Percentiles rank a stretch among this genome's conserved stretches.
phyloP scores from a whole-genome alignment of 2,329 filamentous ascomycete species.

The Penicillium sp. region DNA sequence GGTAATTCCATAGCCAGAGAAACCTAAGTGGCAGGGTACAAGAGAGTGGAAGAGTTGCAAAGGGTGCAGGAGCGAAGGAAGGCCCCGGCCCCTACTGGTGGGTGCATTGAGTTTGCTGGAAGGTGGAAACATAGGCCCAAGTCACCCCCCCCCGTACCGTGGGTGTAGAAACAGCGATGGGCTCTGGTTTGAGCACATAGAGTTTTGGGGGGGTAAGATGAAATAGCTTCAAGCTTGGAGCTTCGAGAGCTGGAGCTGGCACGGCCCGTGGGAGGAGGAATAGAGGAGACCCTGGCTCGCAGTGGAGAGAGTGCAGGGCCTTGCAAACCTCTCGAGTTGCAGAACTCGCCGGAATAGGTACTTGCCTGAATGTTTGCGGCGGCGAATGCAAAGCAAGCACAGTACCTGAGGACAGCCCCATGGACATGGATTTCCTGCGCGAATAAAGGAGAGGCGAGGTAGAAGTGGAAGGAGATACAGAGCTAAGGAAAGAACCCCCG shows the following conservation, averaged over 20 bases:
- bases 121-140: neutral
- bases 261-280: constrained; percentile 15
- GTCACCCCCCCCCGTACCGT: neutral
- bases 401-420: neutral
- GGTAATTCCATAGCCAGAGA: neutral
- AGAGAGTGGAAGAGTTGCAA: too few relatives aligned
- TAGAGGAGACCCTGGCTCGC: neutral
- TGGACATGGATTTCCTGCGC: neutral
- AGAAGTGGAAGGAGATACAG: neutral
- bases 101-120: neutral
- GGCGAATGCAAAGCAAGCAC: constrained; percentile 6
- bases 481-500: neutral
- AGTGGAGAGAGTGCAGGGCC: neutral
- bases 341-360: constrained; percentile 6
- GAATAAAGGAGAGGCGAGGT: neutral
- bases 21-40: too few relatives aligned
- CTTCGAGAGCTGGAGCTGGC: constrained; percentile 11
- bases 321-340: neutral
- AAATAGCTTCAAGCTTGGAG: neutral
- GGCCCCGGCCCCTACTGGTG: neutral
- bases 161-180: neutral
- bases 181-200: neutral
- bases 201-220: neutral
- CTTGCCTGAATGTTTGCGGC: constrained; percentile 7
- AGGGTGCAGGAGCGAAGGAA: too few relatives aligned